Percentiles rank a stretch among this genome's conserved stretches.
Evolutionary conservation across 106 monocot species (phyloP).

Genomic region (Phalaenopsis aphrodite): DNA sequence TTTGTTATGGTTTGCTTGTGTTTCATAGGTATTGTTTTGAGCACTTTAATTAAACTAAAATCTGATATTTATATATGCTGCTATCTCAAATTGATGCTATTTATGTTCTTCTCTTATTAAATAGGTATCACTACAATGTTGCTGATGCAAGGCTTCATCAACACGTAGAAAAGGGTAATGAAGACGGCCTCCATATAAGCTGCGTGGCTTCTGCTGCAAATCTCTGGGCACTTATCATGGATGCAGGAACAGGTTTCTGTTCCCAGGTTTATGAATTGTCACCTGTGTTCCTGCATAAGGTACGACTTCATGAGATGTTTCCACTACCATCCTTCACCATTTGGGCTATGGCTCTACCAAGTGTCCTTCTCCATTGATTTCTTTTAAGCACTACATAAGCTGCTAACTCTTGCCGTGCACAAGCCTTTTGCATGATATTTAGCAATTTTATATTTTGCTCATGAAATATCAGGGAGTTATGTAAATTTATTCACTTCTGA

Average conservation of each 20-base stretch:
- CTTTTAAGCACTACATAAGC: neutral
- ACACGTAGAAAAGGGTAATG: slow-evolving; percentile 87
- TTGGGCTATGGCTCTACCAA: neutral
- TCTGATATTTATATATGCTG: neutral
- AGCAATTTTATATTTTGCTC: neutral
- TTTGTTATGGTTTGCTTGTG: neutral
- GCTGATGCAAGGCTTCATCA: slow-evolving; percentile 71
- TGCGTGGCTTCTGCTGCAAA: slow-evolving; percentile 79
- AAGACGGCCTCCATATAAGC: slow-evolving; percentile 88
- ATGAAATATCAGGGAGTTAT: neutral
- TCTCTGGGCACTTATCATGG: slow-evolving; percentile 98
- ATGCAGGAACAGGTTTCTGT: slow-evolving; percentile 85
- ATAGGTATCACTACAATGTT: slow-evolving; percentile 96
- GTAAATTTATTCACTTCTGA: neutral
- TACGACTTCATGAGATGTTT: slow-evolving; percentile 15
- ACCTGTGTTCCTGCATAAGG: slow-evolving; percentile 83
- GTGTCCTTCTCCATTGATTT: neutral
- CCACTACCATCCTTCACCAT: neutral
- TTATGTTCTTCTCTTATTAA: slow-evolving; percentile 2
- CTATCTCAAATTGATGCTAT: neutral
- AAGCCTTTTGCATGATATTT: neutral
- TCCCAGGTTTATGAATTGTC: slow-evolving; percentile 90
- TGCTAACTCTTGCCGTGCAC: neutral
- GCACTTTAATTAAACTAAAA: neutral
- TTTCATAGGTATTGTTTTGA: neutral